These are phyloP conservation scores for Ophiostoma tasmaniense DNA, from an alignment of 2,329 filamentous ascomycete genomes.

Conservation along the genomic window DNA sequence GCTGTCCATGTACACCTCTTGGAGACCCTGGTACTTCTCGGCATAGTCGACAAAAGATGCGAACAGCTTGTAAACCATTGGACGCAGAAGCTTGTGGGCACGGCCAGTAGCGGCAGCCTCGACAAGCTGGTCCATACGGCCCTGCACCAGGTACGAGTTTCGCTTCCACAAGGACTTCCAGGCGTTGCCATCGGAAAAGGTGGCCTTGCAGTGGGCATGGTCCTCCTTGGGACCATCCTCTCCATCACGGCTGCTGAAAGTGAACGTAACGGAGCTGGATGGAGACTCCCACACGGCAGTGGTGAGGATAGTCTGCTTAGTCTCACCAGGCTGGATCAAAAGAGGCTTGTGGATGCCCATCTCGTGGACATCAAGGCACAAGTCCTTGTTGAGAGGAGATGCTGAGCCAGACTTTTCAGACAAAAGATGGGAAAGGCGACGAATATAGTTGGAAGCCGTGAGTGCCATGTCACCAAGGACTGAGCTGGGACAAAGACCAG, in stretches of 20 bases:
- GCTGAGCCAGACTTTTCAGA: not conserved
- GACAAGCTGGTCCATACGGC: slow-evolving; percentile 49
- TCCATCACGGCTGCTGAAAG: slow-evolving; percentile 9
- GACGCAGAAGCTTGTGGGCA: slow-evolving; percentile 64
- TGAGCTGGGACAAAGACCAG: slow-evolving; percentile 55
- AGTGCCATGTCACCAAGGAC: slow-evolving; percentile 42
- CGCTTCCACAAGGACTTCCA: slow-evolving; percentile 61
- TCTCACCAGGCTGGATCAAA: slow-evolving; percentile 42
- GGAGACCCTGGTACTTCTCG: slow-evolving; percentile 46
- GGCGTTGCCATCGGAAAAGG: slow-evolving; percentile 49
- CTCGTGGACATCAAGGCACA: slow-evolving; percentile 55
- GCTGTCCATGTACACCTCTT: slow-evolving; percentile 48
- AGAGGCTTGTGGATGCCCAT: slow-evolving; percentile 65
- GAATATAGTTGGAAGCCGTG: slow-evolving; percentile 56
- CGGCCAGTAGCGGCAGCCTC: slow-evolving; percentile 55
- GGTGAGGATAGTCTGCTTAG: slow-evolving; percentile 47
- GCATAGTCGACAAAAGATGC: slow-evolving; percentile 49
- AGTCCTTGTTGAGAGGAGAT: slow-evolving; percentile 37
- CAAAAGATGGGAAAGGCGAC: slow-evolving; percentile 46
- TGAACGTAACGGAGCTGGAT: slow-evolving; percentile 9
- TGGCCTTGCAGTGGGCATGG: slow-evolving; percentile 54
- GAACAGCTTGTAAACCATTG: slow-evolving; percentile 68
- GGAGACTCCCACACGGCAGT: slow-evolving; percentile 2
- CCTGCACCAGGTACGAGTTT: slow-evolving; percentile 59
- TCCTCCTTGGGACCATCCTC: slow-evolving; percentile 28